Conservation (phyloP, 176 grass and related monocot genomes). For the Carex pumila region DNA sequence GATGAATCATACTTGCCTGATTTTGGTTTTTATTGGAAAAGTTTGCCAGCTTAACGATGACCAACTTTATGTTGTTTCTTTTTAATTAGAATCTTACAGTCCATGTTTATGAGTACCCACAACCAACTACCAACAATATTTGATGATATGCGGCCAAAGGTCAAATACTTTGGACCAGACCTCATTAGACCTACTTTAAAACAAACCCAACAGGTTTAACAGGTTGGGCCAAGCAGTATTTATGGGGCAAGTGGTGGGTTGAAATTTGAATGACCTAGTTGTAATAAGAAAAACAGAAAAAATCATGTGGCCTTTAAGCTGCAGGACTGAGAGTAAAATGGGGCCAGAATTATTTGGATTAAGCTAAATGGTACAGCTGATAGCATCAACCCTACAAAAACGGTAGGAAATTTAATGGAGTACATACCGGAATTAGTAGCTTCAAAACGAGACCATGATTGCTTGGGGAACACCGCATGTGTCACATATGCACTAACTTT, state of each 20-base stretch:
- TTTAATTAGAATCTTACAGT: background rate
- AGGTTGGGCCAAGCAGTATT: background rate
- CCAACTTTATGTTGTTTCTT: background rate
- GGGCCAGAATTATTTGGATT: background rate
- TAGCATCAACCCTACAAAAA: conserved; percentile 4
- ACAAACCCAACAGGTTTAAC: background rate
- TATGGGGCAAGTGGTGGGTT: background rate
- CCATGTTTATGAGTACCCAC: background rate
- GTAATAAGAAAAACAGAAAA: background rate
- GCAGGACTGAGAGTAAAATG: background rate
- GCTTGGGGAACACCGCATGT: conserved; percentile 90
- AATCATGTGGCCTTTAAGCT: background rate
- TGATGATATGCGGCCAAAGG: background rate
- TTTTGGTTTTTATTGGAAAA: background rate
- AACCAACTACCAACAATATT: background rate
- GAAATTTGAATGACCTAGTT: background rate
- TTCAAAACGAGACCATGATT: conserved; percentile 66
- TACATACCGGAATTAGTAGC: conserved; percentile 59
- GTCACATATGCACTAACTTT: conserved; percentile 96
- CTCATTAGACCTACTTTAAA: background rate
- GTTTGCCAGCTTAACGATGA: background rate
- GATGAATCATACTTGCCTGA: background rate
- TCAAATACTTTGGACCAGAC: background rate
- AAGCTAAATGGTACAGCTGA: background rate
- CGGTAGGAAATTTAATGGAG: background rate